Percentiles rank a stretch among this genome's conserved stretches.
Evolutionary conservation across 2,329 filamentous ascomycete genomes (phyloP).

Genomic region (Calonectria hawksworthii): DNA sequence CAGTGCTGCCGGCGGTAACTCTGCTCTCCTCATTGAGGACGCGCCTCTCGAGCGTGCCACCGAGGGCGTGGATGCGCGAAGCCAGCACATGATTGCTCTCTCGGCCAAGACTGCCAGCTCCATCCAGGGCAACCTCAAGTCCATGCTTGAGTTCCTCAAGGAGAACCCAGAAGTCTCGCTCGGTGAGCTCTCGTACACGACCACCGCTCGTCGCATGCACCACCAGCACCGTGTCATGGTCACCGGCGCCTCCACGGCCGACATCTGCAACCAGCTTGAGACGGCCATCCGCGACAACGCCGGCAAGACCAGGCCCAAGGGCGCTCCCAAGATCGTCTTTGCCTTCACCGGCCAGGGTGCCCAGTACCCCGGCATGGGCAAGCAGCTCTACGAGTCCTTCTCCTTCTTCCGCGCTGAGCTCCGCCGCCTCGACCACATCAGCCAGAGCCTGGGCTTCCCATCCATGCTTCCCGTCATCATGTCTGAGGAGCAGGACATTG

Average conservation of each 20-base stretch:
- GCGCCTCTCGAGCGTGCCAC: slow-evolving; percentile 51
- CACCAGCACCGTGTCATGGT: slow-evolving; percentile 61
- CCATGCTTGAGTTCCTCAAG: slow-evolving; percentile 58
- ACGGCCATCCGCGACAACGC: slow-evolving; percentile 22
- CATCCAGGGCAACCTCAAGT: slow-evolving; percentile 42
- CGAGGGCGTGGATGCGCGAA: slow-evolving; percentile 58
- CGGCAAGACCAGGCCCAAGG: slow-evolving; percentile 30
- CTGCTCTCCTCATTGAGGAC: slow-evolving; percentile 73
- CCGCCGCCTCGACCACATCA: slow-evolving; percentile 49
- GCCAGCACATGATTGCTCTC: slow-evolving; percentile 40
- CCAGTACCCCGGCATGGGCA: slow-evolving; percentile 48
- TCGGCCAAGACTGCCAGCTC: slow-evolving; percentile 29
- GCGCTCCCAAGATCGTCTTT: slow-evolving; percentile 47
- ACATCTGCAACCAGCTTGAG: slow-evolving; percentile 29
- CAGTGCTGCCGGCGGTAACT: slow-evolving; percentile 80
- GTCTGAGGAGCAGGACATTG: slow-evolving; percentile 43
- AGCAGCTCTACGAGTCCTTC: slow-evolving; percentile 51
- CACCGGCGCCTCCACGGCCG: not conserved
- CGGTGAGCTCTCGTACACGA: slow-evolving; percentile 67
- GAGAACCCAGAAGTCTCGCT: slow-evolving; percentile 50
- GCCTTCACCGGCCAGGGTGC: slow-evolving; percentile 62
- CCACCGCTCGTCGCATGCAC: slow-evolving; percentile 42
- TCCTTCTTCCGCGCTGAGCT: slow-evolving; percentile 52
- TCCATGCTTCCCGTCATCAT: slow-evolving; percentile 58
- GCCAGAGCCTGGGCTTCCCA: slow-evolving; percentile 51